Percentiles rank a stretch among this genome's conserved stretches.
Evolutionary conservation across 208 protist species (phyloP).

Genomic region (Blechomonas ayalai): DNA sequence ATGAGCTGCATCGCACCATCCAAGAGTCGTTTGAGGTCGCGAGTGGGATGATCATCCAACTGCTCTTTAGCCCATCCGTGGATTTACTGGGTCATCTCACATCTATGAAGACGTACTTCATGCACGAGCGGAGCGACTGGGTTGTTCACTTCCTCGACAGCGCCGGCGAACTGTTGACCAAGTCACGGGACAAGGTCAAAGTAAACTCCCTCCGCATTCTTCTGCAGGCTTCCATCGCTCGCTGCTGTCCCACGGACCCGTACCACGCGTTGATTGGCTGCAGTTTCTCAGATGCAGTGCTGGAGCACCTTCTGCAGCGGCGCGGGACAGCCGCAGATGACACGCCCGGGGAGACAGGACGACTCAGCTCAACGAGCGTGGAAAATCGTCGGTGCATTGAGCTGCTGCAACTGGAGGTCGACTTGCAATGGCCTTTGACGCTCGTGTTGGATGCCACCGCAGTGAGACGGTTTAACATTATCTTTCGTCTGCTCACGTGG

Average conservation of each 20-base stretch:
- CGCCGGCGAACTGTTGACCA: constrained; percentile 53
- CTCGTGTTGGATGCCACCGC: constrained; percentile 58
- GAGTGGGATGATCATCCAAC: constrained; percentile 62
- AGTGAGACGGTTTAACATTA: constrained; percentile 54
- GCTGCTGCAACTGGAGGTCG: constrained; percentile 75
- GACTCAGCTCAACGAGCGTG: constrained; percentile 17
- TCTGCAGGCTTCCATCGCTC: constrained; percentile 70
- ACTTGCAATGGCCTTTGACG: constrained; percentile 80
- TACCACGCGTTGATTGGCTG: constrained; percentile 76
- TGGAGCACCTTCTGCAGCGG: constrained; percentile 36
- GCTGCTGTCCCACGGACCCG: constrained; percentile 48
- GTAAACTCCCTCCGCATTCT: constrained; percentile 74
- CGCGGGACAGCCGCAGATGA: constrained; percentile 1
- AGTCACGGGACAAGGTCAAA: constrained; percentile 54
- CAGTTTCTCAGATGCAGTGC: constrained; percentile 47
- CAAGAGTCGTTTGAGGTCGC: constrained; percentile 75
- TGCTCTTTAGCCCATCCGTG: constrained; percentile 58
- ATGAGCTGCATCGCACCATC: constrained; percentile 58
- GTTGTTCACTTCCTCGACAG: constrained; percentile 81
- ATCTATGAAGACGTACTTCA: constrained; percentile 74
- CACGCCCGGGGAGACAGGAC: constrained; percentile 4
- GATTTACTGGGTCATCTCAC: constrained; percentile 71
- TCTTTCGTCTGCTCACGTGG: constrained; percentile 80
- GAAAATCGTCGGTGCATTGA: constrained; percentile 48
- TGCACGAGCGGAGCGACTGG: constrained; percentile 80